Conservation (phyloP, 2,329 filamentous ascomycete genomes). For the Aspergillus texensis region DNA sequence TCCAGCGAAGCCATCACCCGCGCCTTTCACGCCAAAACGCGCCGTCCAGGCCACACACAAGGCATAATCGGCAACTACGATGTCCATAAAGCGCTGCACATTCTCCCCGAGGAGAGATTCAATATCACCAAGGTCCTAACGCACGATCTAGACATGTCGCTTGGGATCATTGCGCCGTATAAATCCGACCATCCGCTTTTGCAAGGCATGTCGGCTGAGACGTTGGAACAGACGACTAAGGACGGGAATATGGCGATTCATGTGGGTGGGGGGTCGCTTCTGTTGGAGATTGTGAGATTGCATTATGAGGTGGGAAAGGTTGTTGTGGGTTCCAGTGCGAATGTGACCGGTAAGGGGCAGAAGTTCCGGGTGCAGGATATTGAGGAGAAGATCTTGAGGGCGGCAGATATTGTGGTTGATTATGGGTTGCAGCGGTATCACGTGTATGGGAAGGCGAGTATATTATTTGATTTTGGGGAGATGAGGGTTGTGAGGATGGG, state of each 20-base stretch:
- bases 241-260: conserved; percentile 1
- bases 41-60: conserved; percentile 20
- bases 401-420: not conserved
- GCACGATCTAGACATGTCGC: conserved; percentile 1
- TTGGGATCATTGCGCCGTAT: conserved; percentile 10
- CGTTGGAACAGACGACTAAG: not conserved
- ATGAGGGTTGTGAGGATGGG: not conserved
- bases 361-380: conserved; percentile 22
- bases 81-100: conserved; percentile 22
- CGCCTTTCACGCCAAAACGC: conserved; percentile 26
- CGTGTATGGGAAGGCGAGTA: not conserved
- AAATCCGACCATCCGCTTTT: conserved; percentile 4
- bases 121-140: not conserved
- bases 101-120: conserved; percentile 6
- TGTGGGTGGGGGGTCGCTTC: not conserved
- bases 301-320: conserved; percentile 9
- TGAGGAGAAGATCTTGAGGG: conserved; percentile 11
- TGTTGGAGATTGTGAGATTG: conserved; percentile 12
- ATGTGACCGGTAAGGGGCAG: conserved; percentile 19
- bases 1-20: conserved; percentile 19
- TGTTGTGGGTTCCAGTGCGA: conserved; percentile 22
- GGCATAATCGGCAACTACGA: conserved; percentile 26
- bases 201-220: not conserved
- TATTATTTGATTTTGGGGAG: not conserved
- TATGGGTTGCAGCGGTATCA: not conserved